Percentiles rank a stretch among this genome's conserved stretches.
Conservation (phyloP, 2,329 filamentous ascomycete genomes). For the Scleromitrula shiraiana region DNA sequence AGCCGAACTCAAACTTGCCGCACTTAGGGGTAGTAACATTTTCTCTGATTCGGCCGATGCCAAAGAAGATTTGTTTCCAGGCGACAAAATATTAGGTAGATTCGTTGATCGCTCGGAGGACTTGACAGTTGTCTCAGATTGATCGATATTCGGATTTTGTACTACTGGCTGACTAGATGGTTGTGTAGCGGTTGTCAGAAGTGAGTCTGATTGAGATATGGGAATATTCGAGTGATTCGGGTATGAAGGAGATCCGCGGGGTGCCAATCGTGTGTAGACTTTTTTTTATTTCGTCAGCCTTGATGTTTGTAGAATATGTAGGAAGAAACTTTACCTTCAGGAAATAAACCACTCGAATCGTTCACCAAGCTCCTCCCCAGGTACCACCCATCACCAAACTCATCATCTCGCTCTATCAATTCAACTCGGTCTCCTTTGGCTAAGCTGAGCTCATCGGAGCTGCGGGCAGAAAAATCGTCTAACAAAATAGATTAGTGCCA, state of each 20-base stretch:
- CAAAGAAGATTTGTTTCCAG: not conserved
- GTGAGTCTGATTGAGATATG: conserved; percentile 10
- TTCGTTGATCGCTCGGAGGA: not conserved
- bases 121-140: not conserved
- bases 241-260: conserved; percentile 26
- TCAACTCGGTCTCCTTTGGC: conserved; percentile 78
- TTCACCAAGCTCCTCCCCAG: conserved; percentile 66
- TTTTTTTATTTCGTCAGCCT: conserved; percentile 15
- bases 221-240: conserved; percentile 17
- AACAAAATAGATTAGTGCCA: not conserved
- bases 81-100: not conserved
- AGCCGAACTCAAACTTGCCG: conserved; percentile 35
- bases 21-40: conserved; percentile 30
- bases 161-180: not conserved
- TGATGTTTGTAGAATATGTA: not conserved
- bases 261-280: conserved; percentile 31
- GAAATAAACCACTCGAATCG: conserved; percentile 70
- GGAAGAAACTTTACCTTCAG: conserved; percentile 52
- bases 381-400: conserved; percentile 85
- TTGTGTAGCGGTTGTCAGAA: conserved; percentile 10
- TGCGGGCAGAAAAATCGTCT: conserved; percentile 91
- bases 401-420: conserved; percentile 76
- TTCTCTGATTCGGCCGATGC: not conserved
- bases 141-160: not conserved
- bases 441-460: conserved; percentile 86